Conservation (phyloP, 164 flowering plant species). For the Chimonanthus praecox region DNA sequence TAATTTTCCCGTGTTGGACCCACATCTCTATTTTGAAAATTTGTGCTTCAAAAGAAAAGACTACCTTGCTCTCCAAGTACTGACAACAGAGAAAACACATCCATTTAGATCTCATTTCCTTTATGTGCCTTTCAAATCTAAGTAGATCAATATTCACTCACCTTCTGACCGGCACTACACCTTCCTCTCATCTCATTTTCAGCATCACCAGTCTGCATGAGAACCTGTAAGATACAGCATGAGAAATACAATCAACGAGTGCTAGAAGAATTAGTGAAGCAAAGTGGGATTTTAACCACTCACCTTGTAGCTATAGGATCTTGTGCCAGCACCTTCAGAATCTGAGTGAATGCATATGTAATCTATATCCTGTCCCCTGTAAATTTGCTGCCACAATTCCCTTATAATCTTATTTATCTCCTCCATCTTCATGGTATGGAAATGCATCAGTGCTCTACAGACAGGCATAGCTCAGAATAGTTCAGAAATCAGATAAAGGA, state of each 20-base stretch:
- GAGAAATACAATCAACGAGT: no score
- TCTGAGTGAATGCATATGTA: constrained; percentile 87
- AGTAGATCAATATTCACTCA: constrained; percentile 12
- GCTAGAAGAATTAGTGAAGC: no score
- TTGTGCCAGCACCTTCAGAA: no score
- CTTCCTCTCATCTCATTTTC: no score
- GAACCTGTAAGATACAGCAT: no score
- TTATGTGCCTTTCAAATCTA: neutral
- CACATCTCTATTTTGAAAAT: no score
- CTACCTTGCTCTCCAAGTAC: neutral
- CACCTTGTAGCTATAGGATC: no score
- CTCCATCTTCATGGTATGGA: constrained; percentile 99
- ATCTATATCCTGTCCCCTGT: constrained; percentile 98
- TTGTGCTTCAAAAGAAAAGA: neutral
- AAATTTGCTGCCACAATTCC: constrained; percentile 98
- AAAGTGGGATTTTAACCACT: no score
- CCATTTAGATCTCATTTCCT: neutral
- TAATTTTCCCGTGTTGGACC: no score
- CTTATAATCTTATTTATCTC: constrained; percentile 94
- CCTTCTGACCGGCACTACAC: no score
- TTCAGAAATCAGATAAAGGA: neutral
- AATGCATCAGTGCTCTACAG: constrained; percentile 92
- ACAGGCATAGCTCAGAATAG: constrained; percentile 1
- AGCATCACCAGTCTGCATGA: no score
- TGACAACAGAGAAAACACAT: neutral